Evolutionary conservation across 768 basidiomycete species (phyloP).

Genomic region (Royoungia palumana): DNA sequence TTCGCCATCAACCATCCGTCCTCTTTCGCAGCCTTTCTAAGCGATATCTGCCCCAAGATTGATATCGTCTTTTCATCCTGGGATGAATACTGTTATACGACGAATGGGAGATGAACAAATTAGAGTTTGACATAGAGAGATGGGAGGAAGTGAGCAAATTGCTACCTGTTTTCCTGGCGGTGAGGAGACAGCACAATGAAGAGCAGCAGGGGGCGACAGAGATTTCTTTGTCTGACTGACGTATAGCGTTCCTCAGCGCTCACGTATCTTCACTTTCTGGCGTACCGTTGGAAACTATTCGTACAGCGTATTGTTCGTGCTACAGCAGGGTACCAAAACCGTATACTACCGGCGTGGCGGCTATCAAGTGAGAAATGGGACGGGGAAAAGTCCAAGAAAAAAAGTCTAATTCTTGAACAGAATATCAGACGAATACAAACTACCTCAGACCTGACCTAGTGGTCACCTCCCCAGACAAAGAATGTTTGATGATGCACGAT

Average conservation of each 20-base stretch:
- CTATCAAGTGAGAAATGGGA: background rate
- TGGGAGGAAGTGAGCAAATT: constrained; percentile 25
- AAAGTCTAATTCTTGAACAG: background rate
- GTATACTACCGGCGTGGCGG: background rate
- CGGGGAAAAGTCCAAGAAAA: background rate
- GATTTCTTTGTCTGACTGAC: too few species aligned
- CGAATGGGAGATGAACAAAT: background rate
- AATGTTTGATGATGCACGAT: background rate
- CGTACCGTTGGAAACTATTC: background rate
- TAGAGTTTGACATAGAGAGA: background rate
- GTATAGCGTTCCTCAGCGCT: too few species aligned
- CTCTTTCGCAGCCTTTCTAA: constrained; percentile 24
- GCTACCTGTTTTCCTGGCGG: constrained; percentile 22
- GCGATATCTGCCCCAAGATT: constrained; percentile 21
- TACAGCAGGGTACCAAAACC: background rate
- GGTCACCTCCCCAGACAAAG: background rate
- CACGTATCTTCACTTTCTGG: too few species aligned
- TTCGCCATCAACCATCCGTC: constrained; percentile 18
- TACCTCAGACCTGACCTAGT: background rate
- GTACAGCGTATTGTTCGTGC: background rate
- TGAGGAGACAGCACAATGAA: constrained; percentile 11
- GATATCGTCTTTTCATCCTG: too few species aligned
- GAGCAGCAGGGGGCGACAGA: background rate
- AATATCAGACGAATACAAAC: background rate
- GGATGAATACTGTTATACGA: too few species aligned